Evolutionary conservation across 768 basidiomycete genomes (phyloP), one percentile per base, ranked within the genome.

Genomic region (Hericium erinaceus): DNA sequence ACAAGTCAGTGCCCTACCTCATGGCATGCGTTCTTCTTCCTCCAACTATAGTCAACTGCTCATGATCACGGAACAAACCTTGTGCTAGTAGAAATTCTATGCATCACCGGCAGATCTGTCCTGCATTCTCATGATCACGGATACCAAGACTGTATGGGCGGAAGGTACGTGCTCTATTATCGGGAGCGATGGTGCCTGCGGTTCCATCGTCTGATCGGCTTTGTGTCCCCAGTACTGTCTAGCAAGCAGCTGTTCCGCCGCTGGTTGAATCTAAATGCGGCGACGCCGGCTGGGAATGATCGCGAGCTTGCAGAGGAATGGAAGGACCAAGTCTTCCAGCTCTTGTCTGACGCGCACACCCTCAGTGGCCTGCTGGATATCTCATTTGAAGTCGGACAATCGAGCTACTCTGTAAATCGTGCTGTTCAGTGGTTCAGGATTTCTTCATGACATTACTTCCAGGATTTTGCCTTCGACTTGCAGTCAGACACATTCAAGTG

Each of bases 141-240:
- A 91, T 69, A 90, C 86, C 12, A 87, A 80, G 67, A 75, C 72
- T 22, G 83, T 84, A 10, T 92, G 87, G 87, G 76, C 74, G 13
- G 89, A 92, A 82, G 84, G 89, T 87, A 61, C 55, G 56, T 58
- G 58, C 39, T 64, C 61, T 51, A 24, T 26, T 9, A 2, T 51
- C 44, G 12, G 22, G 16, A 54, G 56, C 33, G 59, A 61, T 53
- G 49, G 54, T 58, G 33, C 52, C 52, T 56, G 57, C 55, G 20
- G 37, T 55, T 6, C 5, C 44, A 46, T 22, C n/a, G 26, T 24
- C 10, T 28, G 50, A 51, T 46, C 26, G 62, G 57, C 52, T 57
- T 63, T 38, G 44, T 56, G 24, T 52, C 28, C 39, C 46, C 60
- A 87, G 86, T 76, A 2, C 64, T 89, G 40, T 75, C 75, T 46